Base-by-base conservation (phyloP, 2,329 filamentous ascomycete species). In the Aspergillus sp. region DNA sequence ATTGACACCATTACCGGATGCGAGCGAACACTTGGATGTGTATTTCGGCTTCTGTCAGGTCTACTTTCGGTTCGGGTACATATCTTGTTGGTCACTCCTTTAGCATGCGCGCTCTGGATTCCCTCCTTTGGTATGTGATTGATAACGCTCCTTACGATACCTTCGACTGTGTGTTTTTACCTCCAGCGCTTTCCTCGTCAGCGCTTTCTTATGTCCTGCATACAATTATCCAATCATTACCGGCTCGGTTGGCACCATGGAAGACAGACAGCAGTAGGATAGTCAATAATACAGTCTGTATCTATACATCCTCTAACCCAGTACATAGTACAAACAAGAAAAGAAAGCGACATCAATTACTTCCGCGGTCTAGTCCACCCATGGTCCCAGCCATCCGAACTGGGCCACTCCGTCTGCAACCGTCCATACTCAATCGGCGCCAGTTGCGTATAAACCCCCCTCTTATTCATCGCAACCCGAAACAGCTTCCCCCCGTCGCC, bases 401-500 rank as follows among this genome's bases (percentile, higher is more conserved):
- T 68, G 5, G 89, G 89, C 30, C 75, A 85, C 55, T 96, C 89
- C 19, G 83, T 89, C 72, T 94, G 63, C 47, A 66, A 46, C 29
- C 63, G 55, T 12, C 55, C 82, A 68, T 94, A 95, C 70, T 98
- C 91, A 51, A 96, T 88, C 10, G 91, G 91, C 36, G 95, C 72
- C 37, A 78, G 76, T 32, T 78, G 71, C 30, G 71, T 68, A 24
- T 82, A 94, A 12, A 93, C 69, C 5, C 83, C 84, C 62, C 82
- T 82, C 77, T 95, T 96, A 63, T 83, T 78, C 80, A 94, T 86
- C 1, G 88, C 85, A 41, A 86, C 78, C 6, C 88, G 70, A 66
- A 88, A 98, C 52, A 98, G 58, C 38, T 78, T 72, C 10, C 61
- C 64, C 4, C 66, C 67, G 37, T 71, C 69, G 4, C 63, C 62